Percentiles rank a stretch among this genome's conserved stretches.
Conservation (phyloP, 345 rosid species). For the Aethionema arabicum region DNA sequence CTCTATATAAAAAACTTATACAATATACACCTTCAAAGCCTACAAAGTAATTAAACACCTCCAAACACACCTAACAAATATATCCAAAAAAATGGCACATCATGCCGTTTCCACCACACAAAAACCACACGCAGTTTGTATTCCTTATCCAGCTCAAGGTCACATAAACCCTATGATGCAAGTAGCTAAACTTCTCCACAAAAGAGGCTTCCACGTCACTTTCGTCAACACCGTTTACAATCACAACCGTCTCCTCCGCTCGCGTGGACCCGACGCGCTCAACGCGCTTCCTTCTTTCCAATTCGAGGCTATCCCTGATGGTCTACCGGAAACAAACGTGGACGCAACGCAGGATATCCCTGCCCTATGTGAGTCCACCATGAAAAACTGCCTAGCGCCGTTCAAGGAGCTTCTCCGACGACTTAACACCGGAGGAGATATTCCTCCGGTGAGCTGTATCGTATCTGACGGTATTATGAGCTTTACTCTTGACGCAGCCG, state of each 20-base stretch:
- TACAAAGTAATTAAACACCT: too few relatives aligned
- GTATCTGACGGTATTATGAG: constrained; percentile 8
- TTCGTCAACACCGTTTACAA: neutral
- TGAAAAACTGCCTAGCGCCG: neutral
- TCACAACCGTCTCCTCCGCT: neutral
- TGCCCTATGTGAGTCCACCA: neutral
- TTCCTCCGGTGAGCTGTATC: constrained; percentile 8
- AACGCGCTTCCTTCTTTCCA: neutral
- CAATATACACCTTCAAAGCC: too few relatives aligned
- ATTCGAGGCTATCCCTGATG: constrained; percentile 11
- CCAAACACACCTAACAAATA: too few relatives aligned
- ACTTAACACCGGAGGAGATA: neutral
- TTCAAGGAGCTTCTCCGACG: neutral
- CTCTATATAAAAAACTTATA: too few relatives aligned
- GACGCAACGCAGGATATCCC: neutral
- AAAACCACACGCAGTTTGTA: neutral
- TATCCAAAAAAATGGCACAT: too few relatives aligned
- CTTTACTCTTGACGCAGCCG: constrained; percentile 1
- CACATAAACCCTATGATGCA: neutral
- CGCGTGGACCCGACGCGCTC: neutral
- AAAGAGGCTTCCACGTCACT: constrained; percentile 8
- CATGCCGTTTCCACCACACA: neutral
- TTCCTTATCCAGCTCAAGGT: neutral
- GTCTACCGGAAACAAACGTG: neutral
- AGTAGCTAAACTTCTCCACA: constrained; percentile 3